Evolutionary conservation across 2,329 filamentous ascomycete genomes (phyloP), one percentile per base, ranked within the genome.

Genomic region (Microcyclosporella mali): DNA sequence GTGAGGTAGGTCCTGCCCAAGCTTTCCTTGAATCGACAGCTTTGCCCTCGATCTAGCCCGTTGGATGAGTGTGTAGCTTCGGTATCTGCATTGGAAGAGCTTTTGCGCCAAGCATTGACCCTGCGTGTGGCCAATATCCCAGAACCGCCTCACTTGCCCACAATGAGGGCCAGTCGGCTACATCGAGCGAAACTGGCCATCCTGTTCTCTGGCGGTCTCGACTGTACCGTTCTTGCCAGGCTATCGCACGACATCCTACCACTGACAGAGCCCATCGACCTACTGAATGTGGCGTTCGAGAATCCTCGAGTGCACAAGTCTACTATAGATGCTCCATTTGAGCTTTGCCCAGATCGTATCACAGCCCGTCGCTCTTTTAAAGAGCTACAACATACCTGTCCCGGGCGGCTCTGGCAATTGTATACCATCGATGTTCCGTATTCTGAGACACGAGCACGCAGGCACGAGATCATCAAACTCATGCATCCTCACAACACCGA

Each of bases 401-500:
- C 85, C 1, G 69, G 62, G 6, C 78, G 92, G 32, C 62, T 58
- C 8, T 98, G 89, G 86, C 79, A 82, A n/a, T 92, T 98, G 52
- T 73, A 97, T 30, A 77, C 81, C 71, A 74, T 95, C 43, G 84
- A 98, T 58, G 72, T 98, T 19, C 85, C 90, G 0, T 95, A 90
- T 60, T 61, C 71, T 4, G 85, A 94, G 55, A 85, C 82, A 0
- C 61, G 81, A 33, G 71, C 74, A 2, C 85, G 94, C 56, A 79
- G 86, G 48, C 58, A 74, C 2, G 74, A 74, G 18, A 77, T 98
- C 15, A 76, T 89, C 29, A 74, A 78, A 2, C 71, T 98, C 14
- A 95, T 98, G 63, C 75, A 84, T 54, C 92, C 92, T 0, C 92
- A 98, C 65, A 90, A 95, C 53, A 98, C 92, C 0, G 92, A 98